Conservation (phyloP, 495 filamentous ascomycete genomes). For the Usnea hakonensis region DNA sequence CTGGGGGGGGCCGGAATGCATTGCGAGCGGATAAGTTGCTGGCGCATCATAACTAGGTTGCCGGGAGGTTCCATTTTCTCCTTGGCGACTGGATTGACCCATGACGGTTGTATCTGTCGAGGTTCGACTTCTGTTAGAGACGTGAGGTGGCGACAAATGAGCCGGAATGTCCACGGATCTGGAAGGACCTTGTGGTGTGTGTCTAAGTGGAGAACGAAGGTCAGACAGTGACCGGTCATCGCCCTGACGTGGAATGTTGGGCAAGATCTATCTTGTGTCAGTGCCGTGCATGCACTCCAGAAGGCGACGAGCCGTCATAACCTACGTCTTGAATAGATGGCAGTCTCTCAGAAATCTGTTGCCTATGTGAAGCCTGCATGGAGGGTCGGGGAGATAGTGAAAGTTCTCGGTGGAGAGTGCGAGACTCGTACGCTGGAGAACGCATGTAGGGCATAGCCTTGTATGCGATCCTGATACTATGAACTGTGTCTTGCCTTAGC, state of each 20-base stretch:
- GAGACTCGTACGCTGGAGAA: slow-evolving; percentile 3
- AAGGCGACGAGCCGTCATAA: too few relatives aligned
- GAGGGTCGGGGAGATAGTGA: slow-evolving; percentile 11
- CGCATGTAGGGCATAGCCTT: slow-evolving; percentile 9
- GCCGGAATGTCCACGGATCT: slow-evolving; percentile 10
- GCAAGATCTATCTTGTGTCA: slow-evolving; percentile 2
- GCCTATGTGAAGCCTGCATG: neutral
- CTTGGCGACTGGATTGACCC: neutral
- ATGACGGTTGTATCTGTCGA: neutral
- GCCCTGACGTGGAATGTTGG: slow-evolving; percentile 6
- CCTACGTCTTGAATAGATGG: slow-evolving; percentile 10
- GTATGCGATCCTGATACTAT: neutral
- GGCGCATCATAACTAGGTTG: neutral
- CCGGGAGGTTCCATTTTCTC: slow-evolving; percentile 1
- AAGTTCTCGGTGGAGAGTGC: slow-evolving; percentile 3
- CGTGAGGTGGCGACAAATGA: slow-evolving; percentile 11
- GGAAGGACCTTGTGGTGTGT: slow-evolving; percentile 10
- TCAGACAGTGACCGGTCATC: slow-evolving; percentile 10
- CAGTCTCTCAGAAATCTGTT: slow-evolving; percentile 5
- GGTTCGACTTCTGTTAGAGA: slow-evolving; percentile 1
- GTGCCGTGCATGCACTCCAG: neutral
- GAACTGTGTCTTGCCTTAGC: neutral
- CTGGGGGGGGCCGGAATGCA: slow-evolving; percentile 10
- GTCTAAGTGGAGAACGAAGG: slow-evolving; percentile 8
- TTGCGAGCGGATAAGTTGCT: neutral